Evolutionary conservation across 2,329 filamentous ascomycete species (phyloP).

Genomic region (Cercospora beticola): DNA sequence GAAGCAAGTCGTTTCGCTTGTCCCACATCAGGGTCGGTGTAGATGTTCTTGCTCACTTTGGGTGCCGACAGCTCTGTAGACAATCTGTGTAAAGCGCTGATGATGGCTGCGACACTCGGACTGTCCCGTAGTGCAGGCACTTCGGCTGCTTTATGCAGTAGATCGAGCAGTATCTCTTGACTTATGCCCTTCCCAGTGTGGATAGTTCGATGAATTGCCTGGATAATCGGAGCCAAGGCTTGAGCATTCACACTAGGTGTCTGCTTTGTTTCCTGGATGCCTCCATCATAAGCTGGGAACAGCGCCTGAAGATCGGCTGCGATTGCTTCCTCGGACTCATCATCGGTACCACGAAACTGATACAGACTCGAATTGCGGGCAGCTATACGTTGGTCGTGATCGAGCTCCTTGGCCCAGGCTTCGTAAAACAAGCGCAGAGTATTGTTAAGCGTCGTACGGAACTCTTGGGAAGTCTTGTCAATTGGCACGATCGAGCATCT

Average conservation of each 20-base stretch:
- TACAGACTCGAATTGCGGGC: slow-evolving; percentile 76
- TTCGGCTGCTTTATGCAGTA: slow-evolving; percentile 20
- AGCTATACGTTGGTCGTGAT: slow-evolving; percentile 72
- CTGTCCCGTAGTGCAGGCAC: neutral
- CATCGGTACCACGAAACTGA: slow-evolving; percentile 73
- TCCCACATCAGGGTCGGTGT: slow-evolving; percentile 72
- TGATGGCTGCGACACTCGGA: slow-evolving; percentile 11
- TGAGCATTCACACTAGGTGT: slow-evolving; percentile 20
- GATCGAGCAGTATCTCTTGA: slow-evolving; percentile 18
- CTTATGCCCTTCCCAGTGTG: slow-evolving; percentile 9
- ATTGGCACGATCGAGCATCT: slow-evolving; percentile 21
- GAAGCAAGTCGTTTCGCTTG: slow-evolving; percentile 73
- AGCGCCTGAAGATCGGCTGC: slow-evolving; percentile 74
- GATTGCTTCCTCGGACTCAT: slow-evolving; percentile 73
- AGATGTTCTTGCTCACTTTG: slow-evolving; percentile 65
- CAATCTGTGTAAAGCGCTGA: slow-evolving; percentile 9
- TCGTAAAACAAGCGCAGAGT: slow-evolving; percentile 72
- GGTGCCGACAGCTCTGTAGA: slow-evolving; percentile 3
- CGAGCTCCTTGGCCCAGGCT: slow-evolving; percentile 76
- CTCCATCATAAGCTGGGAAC: slow-evolving; percentile 74
- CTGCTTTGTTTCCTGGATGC: slow-evolving; percentile 26
- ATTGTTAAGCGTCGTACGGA: slow-evolving; percentile 58
- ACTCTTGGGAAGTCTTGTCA: slow-evolving; percentile 9
- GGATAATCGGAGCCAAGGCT: slow-evolving; percentile 28
- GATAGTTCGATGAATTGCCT: slow-evolving; percentile 26